Evolutionary conservation across 257 asterid genomes (phyloP).

Genomic region (Solanum ossicruentum): DNA sequence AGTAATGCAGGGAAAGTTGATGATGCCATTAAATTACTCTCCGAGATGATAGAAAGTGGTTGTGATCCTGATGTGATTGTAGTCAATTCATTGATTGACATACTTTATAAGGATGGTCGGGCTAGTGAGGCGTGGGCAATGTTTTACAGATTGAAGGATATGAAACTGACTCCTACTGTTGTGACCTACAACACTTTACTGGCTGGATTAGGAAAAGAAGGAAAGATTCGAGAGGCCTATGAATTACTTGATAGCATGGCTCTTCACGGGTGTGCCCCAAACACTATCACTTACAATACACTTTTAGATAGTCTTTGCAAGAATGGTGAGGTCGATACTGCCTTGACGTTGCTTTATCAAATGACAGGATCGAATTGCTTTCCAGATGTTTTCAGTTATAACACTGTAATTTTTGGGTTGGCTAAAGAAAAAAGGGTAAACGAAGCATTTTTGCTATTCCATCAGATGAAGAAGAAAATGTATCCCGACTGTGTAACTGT

Average conservation of each 20-base stretch:
- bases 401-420: conserved; percentile 69
- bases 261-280: conserved; percentile 55
- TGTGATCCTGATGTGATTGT: conserved; percentile 70
- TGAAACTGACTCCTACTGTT: conserved; percentile 71
- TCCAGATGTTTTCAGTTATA: conserved; percentile 78
- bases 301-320: conserved; percentile 84
- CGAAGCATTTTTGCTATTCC: conserved; percentile 82
- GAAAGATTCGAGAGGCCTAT: conserved; percentile 53
- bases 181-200: conserved; percentile 90
- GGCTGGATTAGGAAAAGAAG: conserved; percentile 86
- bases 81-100: conserved; percentile 73
- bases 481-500: conserved; percentile 64
- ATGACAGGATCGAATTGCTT: conserved; percentile 57
- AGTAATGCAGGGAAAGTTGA: conserved; percentile 63
- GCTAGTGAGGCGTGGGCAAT: conserved; percentile 72
- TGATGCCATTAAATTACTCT: conserved; percentile 55
- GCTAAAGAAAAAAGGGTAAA: conserved; percentile 52
- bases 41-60: conserved; percentile 59
- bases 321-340: conserved; percentile 60
- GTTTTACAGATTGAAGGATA: conserved; percentile 62
- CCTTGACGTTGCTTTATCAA: conserved; percentile 47
- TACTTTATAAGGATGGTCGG: conserved; percentile 74
- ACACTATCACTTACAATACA: conserved; percentile 75
- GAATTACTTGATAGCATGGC: conserved; percentile 62
- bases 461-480: conserved; percentile 71